phyloP scores from a whole-genome alignment of 2,329 filamentous ascomycete genomes.

The Boeremia lycopersici region DNA sequence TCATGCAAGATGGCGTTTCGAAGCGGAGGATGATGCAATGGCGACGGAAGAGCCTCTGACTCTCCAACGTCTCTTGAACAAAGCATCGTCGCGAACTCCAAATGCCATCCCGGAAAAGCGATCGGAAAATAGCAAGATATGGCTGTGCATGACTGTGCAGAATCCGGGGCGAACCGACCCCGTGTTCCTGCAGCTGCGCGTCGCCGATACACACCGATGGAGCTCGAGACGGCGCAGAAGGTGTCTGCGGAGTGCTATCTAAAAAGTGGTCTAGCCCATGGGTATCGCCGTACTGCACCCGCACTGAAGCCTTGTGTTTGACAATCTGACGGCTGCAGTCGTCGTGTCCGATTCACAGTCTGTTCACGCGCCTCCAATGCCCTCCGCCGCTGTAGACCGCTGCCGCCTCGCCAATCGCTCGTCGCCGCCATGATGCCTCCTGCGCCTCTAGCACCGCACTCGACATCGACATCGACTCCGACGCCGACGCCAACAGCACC shows the following conservation, averaged over 20 bases:
- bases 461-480: constrained; percentile 1
- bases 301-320: constrained; percentile 6
- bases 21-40: neutral
- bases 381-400: constrained; percentile 9
- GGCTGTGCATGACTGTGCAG: neutral
- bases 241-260: constrained; percentile 3
- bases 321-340: constrained; percentile 11
- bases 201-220: constrained; percentile 10
- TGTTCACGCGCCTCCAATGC: constrained; percentile 12
- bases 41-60: neutral
- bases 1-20: neutral
- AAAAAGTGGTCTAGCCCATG: constrained; percentile 15
- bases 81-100: neutral
- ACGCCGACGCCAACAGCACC: neutral
- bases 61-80: neutral
- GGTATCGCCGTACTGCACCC: constrained; percentile 6
- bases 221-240: constrained; percentile 4
- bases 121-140: constrained; percentile 2
- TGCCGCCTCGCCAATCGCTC: constrained; percentile 13
- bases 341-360: constrained; percentile 1
- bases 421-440: constrained; percentile 15
- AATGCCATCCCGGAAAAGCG: constrained; percentile 3
- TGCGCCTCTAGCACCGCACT: constrained; percentile 2
- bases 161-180: constrained; percentile 11
- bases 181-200: constrained; percentile 9